Percentiles rank a stretch among this genome's conserved stretches.
phyloP scores from a whole-genome alignment of 1,139 yeast species.

The Yamadazyma triangularis region DNA sequence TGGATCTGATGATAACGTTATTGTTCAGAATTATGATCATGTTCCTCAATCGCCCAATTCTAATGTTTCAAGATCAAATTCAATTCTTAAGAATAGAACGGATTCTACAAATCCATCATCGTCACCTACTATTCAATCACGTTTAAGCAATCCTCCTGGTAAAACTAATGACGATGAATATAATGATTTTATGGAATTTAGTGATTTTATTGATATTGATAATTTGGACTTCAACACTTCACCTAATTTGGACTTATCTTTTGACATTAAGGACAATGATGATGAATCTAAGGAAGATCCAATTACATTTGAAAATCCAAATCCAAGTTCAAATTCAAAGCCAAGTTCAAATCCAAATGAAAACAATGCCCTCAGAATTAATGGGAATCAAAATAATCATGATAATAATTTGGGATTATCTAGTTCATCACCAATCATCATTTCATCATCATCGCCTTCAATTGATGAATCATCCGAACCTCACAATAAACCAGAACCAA shows the following conservation, averaged over 20 bases:
- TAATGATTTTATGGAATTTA: slow-evolving; percentile 51
- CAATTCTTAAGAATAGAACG: slow-evolving; percentile 43
- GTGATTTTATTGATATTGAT: slow-evolving; percentile 62
- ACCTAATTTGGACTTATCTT: slow-evolving; percentile 11
- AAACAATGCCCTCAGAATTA: background rate
- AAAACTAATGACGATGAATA: slow-evolving; percentile 14
- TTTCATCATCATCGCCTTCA: slow-evolving; percentile 13
- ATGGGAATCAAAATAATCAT: background rate
- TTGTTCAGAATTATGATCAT: slow-evolving; percentile 18
- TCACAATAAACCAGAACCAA: background rate
- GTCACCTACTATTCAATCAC: background rate
- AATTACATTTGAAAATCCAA: background rate
- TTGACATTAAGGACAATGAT: slow-evolving; percentile 9
- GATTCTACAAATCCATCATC: slow-evolving; percentile 2
- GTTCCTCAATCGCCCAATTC: slow-evolving; percentile 9
- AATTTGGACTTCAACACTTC: slow-evolving; percentile 25
- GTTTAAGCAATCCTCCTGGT: background rate
- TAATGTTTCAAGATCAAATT: slow-evolving; percentile 30
- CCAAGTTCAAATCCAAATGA: too few species aligned
- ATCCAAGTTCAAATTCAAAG: background rate
- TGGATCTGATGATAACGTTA: slow-evolving; percentile 44
- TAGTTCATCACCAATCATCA: slow-evolving; percentile 9
- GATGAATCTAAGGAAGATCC: too few species aligned
- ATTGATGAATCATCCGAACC: slow-evolving; percentile 8
- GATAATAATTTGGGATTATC: background rate